These are phyloP conservation scores for Hygrophorus pudorinus DNA, from an alignment of 768 basidiomycete genomes.

Conservation along the genomic window DNA sequence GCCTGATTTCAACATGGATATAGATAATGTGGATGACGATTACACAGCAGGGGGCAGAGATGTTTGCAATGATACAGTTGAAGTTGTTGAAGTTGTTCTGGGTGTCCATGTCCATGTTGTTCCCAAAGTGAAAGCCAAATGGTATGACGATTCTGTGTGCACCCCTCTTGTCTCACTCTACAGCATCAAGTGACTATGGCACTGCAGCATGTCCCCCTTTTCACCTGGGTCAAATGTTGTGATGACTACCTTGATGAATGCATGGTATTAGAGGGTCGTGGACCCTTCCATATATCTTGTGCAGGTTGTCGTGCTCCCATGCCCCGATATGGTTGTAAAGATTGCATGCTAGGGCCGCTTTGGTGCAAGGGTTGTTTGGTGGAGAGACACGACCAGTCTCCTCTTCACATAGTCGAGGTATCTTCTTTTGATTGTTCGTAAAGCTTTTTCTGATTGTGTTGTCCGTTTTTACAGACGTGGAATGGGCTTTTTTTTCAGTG, in stretches of 20 bases:
- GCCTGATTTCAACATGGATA: no score
- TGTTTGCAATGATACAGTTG: no score
- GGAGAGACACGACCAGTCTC: conserved; percentile 7
- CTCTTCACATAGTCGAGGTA: conserved; percentile 4
- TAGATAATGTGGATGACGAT: no score
- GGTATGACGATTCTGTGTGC: no score
- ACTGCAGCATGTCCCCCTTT: conserved; percentile 11
- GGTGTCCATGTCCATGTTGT: no score
- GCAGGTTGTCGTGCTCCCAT: not conserved
- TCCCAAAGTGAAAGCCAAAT: no score
- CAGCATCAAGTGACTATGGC: no score
- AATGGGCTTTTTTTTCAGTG: conserved; percentile 10
- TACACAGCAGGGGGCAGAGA: no score
- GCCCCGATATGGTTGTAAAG: conserved; percentile 7
- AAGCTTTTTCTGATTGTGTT: not conserved
- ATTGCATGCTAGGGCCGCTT: conserved; percentile 8
- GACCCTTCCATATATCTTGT: conserved; percentile 6
- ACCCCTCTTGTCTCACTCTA: no score
- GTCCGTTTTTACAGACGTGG: conserved; percentile 12
- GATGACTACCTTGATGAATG: conserved; percentile 8
- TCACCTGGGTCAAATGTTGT: conserved; percentile 10
- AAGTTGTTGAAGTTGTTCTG: no score
- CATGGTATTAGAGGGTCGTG: conserved; percentile 11
- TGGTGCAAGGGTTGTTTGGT: conserved; percentile 10
- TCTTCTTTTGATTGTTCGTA: not conserved